phyloP scores from a whole-genome alignment of 2,329 filamentous ascomycete genomes.

The Beauveria australis region DNA sequence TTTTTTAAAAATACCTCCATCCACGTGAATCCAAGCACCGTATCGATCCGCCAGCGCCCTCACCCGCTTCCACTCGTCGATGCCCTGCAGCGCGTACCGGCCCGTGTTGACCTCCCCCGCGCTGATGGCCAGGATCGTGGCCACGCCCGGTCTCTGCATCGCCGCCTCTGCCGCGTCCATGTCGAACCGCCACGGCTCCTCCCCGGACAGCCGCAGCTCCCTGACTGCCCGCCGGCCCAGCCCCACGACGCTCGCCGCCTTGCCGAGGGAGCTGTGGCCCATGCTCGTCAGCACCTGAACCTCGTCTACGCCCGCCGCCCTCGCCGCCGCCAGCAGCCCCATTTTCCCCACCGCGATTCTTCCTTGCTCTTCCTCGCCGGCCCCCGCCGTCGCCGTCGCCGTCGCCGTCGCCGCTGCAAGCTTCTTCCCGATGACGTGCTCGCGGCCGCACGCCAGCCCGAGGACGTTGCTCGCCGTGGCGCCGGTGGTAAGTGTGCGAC shows the following conservation, averaged over 20 bases:
- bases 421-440: conserved; percentile 45
- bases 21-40: conserved; percentile 79
- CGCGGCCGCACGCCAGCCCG: conserved; percentile 58
- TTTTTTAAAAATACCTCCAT: conserved; percentile 60
- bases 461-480: conserved; percentile 75
- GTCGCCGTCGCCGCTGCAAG: conserved; percentile 18
- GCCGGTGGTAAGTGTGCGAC: conserved; percentile 48
- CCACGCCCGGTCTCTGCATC: conserved; percentile 43
- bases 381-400: conserved; percentile 19
- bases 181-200: conserved; percentile 62
- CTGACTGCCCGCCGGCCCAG: conserved; percentile 63
- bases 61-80: conserved; percentile 53
- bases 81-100: conserved; percentile 56
- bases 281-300: conserved; percentile 74
- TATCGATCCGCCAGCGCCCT: conserved; percentile 64
- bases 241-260: conserved; percentile 76
- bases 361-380: conserved; percentile 19
- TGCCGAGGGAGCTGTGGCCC: conserved; percentile 75
- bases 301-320: conserved; percentile 51
- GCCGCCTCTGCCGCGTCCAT: conserved; percentile 54
- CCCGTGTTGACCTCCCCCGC: conserved; percentile 89
- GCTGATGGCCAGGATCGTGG: conserved; percentile 72
- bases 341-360: conserved; percentile 52
- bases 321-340: conserved; percentile 61
- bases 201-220: conserved; percentile 42